phyloP scores from a whole-genome alignment of 2,329 filamentous ascomycete genomes.

The Aspergillus sp. region DNA sequence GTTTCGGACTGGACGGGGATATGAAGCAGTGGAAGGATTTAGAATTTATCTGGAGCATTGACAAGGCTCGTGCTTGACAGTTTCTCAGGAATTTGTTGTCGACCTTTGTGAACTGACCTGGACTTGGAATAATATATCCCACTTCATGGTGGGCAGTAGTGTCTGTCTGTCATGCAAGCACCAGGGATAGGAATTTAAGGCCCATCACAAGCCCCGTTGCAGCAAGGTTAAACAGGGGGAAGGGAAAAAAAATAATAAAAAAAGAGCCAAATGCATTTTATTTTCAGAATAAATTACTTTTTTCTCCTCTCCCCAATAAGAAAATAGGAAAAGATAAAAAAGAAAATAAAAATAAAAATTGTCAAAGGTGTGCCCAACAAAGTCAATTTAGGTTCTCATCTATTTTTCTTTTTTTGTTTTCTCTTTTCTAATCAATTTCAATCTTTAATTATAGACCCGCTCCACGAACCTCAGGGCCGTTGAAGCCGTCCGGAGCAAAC shows the following conservation, averaged over 20 bases:
- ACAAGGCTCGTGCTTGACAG: background rate
- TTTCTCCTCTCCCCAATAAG: background rate
- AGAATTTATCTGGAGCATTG: background rate
- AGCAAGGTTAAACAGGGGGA: conserved; percentile 23
- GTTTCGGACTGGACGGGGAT: background rate
- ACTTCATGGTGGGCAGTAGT: conserved; percentile 21
- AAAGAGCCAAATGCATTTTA: conserved; percentile 12
- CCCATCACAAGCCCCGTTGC: conserved; percentile 28
- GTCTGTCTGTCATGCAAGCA: conserved; percentile 19
- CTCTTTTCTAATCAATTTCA: background rate
- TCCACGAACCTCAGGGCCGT: conserved; percentile 6
- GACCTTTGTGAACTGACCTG: conserved; percentile 1
- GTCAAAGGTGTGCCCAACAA: background rate
- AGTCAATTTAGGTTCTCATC: background rate
- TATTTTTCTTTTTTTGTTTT: background rate
- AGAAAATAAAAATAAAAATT: background rate
- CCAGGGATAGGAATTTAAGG: conserved; percentile 19
- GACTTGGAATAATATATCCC: conserved; percentile 17
- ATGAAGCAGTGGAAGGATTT: background rate
- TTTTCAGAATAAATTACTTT: background rate
- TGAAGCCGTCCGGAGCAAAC: conserved; percentile 2
- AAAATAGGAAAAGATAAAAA: background rate
- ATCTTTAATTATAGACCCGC: conserved; percentile 3
- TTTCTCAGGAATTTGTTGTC: background rate
- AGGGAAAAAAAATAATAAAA: background rate